Evolutionary conservation across 768 basidiomycete genomes (phyloP), one percentile per base, ranked within the genome.

Genomic region (Brasilioporus rufonigricans): DNA sequence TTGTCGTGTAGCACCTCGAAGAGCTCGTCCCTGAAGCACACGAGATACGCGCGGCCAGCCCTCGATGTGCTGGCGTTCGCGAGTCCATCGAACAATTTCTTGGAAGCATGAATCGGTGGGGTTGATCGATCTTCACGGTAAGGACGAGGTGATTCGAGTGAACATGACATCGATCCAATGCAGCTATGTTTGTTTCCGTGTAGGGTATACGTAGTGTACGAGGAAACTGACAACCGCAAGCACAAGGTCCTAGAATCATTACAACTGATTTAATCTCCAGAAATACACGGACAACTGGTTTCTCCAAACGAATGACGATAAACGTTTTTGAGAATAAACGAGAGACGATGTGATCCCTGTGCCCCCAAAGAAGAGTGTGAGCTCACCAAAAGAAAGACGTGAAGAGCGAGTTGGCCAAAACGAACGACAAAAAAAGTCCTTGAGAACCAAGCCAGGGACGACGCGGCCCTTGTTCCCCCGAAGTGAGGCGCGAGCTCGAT

Each of bases 21-120:
- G 74, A 77, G 50, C 70, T 76, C 4, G 70, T 89, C 0, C 83
- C 84, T 1, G 81, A 84, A 48, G 87, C 79, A 0, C 80, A 84
- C 44, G 66, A 76, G 0, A 76, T 84, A 29, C 74, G 79, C 23
- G 78, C 80, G 5, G 73, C 77, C 19, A 89, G 78, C 52, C 77
- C 85, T 0, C 77, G 77, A 33, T 90, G 88, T 57, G 73, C 71
- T 5, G 67, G 68, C 13, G 48, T 79, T 21, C 73, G 74, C 19
- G 72, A 76, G 24, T 60, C 61, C 29, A 46, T 73, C 16, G 50
- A 39, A 52, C 69, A 61, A 29, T 71, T 71, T 43, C 19, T 60
- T 26, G 60, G 47, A 27, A 40, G 50, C 12, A 18, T 55, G 14
- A 43, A 6, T 35, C 68, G 65, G 31, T 64, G 58, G 63, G 16